Conservation (phyloP, 129 eudicot species). For the Calendula officinalis region DNA sequence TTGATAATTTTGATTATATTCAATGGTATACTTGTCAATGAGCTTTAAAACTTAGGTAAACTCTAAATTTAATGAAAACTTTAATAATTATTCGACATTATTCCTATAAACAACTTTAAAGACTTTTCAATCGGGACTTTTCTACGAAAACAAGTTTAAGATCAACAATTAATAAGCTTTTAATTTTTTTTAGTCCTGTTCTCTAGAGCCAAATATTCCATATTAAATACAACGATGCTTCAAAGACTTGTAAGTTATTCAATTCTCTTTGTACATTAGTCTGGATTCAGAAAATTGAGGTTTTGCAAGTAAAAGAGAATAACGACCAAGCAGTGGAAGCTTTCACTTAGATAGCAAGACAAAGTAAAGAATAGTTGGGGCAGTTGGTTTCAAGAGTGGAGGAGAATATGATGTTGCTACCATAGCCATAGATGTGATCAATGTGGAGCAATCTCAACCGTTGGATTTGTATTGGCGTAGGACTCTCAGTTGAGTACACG, state of each 20-base stretch:
- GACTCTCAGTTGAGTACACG: conserved; percentile 68
- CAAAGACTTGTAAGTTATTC: background rate
- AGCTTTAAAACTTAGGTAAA: too few relatives aligned
- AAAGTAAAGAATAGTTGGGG: conserved; percentile 65
- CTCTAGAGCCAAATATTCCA: background rate
- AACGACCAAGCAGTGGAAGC: conserved; percentile 45
- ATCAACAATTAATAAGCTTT: too few relatives aligned
- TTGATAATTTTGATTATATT: too few relatives aligned
- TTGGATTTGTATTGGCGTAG: conserved; percentile 52
- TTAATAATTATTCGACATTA: too few relatives aligned
- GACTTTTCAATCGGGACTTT: background rate
- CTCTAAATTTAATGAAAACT: too few relatives aligned
- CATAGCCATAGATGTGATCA: conserved; percentile 42
- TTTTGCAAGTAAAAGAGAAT: conserved; percentile 7
- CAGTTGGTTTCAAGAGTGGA: conserved; percentile 32
- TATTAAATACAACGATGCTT: background rate
- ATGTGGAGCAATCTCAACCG: conserved; percentile 34
- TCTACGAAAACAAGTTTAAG: background rate
- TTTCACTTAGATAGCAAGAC: conserved; percentile 43
- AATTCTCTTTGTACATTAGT: background rate
- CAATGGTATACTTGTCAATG: too few relatives aligned
- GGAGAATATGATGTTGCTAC: conserved; percentile 15
- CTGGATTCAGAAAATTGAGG: conserved; percentile 1
- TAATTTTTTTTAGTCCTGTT: too few relatives aligned
- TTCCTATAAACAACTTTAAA: too few relatives aligned